Base-by-base conservation (phyloP, 345 rosid species). In the Salix viminalis region DNA sequence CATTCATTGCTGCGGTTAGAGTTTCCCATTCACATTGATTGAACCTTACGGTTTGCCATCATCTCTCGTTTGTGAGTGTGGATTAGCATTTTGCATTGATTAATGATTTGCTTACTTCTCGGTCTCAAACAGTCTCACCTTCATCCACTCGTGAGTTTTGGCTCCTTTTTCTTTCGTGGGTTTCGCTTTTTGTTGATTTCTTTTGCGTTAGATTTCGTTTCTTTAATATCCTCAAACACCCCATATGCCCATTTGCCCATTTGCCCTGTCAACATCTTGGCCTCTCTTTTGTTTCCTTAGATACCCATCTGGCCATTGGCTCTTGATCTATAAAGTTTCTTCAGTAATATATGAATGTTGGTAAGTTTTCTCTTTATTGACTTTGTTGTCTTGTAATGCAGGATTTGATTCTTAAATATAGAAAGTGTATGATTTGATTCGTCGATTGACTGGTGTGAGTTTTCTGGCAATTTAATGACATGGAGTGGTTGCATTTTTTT, bases 21-120 rank as follows among this genome's bases (percentile, higher is more conserved):
- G 41, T 42, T 42, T 15, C 46, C 61, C 54, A 37, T 18, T 72
- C 70, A 48, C 70, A 61, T 77, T 78, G 73, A 65, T 78, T 72
- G 56, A 60, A 73, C 67, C 80, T 37, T 21, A 65, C 80, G 76
- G 76, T 65, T 78, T 50, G 66, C 26, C 28, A n/a, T 23, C 62
- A n/a, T 21, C 26, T 56, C 44, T 41, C 44, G 44, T 50, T 52
- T 24, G n/a, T 24, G 50, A 34, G 64, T 23, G 44, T 50, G 80
- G n/a, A 61, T 28, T 61, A 24, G 21, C 70, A 23, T 3, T 65
- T 62, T 30, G n/a, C 74, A 34, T 71, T 58, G 62, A 58, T n/a
- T 8, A 26, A 58, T 58, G 28, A 58, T 8, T 58, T 58, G 62
- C 10, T 36, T 32, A 10, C 56, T 61, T 61, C 39, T 39, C 39